These are phyloP conservation scores for Rhizophora apiculata DNA, from an alignment of 345 rosid species.

Conservation along the genomic window DNA sequence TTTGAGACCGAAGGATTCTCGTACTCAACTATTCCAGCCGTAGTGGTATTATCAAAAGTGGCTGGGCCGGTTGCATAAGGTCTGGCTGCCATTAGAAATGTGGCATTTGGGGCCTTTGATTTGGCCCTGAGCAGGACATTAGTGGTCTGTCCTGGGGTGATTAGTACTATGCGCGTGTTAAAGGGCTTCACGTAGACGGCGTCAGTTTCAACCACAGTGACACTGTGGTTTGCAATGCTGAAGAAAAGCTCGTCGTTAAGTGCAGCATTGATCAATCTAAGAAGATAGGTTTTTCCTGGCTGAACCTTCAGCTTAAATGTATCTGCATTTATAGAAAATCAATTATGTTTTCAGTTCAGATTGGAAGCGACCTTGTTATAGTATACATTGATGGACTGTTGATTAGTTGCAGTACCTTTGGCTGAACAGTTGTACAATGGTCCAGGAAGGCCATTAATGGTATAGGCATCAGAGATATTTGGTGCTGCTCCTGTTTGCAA, in stretches of 20 bases:
- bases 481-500: constrained; percentile 45
- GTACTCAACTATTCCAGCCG: constrained; percentile 39
- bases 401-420: constrained; percentile 29
- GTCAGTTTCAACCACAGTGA: constrained; percentile 66
- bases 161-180: constrained; percentile 43
- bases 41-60: constrained; percentile 50
- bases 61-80: constrained; percentile 46
- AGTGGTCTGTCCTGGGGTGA: constrained; percentile 70
- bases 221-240: constrained; percentile 57
- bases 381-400: too few relatives aligned
- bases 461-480: constrained; percentile 51
- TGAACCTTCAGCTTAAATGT: constrained; percentile 50
- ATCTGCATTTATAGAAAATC: constrained; percentile 27
- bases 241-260: constrained; percentile 75
- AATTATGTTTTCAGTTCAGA: background rate
- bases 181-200: constrained; percentile 68
- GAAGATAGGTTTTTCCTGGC: constrained; percentile 47
- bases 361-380: too few relatives aligned
- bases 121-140: constrained; percentile 56
- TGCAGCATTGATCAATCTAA: constrained; percentile 46
- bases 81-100: constrained; percentile 36
- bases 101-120: constrained; percentile 28
- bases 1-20: constrained; percentile 15
- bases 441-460: constrained; percentile 54
- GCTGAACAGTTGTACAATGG: constrained; percentile 41